phyloP scores from a whole-genome alignment of 2,329 filamentous ascomycete species.

The Alternaria novae-zelandiae region DNA sequence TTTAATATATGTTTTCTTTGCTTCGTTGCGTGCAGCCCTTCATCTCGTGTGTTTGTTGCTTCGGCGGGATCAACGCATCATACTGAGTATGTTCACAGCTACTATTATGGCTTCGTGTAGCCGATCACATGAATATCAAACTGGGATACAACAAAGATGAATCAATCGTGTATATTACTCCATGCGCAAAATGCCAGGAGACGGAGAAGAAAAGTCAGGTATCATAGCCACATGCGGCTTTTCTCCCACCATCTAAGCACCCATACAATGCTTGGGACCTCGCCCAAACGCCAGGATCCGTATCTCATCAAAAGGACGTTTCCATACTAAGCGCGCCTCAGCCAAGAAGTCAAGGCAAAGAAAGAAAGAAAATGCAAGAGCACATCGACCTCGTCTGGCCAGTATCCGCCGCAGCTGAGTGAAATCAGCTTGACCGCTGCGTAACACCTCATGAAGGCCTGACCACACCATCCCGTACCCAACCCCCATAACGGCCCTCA shows the following conservation, averaged over 20 bases:
- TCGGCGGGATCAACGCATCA: background rate
- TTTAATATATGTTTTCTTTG: conserved; percentile 12
- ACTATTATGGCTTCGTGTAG: too few species aligned
- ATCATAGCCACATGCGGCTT: conserved; percentile 2
- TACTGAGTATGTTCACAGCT: background rate
- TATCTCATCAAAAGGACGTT: background rate
- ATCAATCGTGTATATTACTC: background rate
- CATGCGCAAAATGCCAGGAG: background rate
- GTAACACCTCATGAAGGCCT: background rate
- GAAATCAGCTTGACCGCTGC: too few species aligned
- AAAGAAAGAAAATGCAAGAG: background rate
- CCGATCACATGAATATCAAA: background rate
- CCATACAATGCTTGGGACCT: background rate
- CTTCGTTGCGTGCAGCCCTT: background rate
- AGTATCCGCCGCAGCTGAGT: background rate
- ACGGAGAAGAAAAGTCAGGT: background rate
- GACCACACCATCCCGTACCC: background rate
- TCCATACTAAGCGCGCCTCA: background rate
- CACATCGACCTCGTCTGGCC: background rate
- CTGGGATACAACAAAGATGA: background rate
- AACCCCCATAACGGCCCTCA: background rate
- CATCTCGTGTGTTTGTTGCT: background rate
- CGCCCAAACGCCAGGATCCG: conserved; percentile 7
- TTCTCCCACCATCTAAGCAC: background rate
- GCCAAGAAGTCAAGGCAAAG: background rate